These are phyloP conservation scores for Albifimbria verrucaria DNA, from an alignment of 2,329 filamentous ascomycete species.

Conservation along the genomic window DNA sequence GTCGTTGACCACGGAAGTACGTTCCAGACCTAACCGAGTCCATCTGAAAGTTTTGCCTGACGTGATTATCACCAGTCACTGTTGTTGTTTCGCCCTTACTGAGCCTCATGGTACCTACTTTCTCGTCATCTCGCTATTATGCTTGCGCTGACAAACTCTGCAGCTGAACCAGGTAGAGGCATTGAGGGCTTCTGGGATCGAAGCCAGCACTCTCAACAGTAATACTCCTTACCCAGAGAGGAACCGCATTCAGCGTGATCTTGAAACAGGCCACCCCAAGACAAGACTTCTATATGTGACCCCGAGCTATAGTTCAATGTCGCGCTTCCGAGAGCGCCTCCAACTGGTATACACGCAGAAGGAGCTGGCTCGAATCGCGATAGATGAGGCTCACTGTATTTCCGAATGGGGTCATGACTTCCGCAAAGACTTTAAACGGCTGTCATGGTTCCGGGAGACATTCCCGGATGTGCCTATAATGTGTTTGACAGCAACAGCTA, in stretches of 20 bases:
- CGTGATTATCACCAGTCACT: slow-evolving; percentile 56
- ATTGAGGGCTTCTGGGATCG: slow-evolving; percentile 68
- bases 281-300: slow-evolving; percentile 89
- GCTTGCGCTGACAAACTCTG: too few relatives aligned
- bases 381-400: slow-evolving; percentile 96
- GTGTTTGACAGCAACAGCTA: slow-evolving; percentile 90
- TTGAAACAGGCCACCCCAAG: slow-evolving; percentile 81
- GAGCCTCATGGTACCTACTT: slow-evolving; percentile 71
- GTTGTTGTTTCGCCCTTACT: slow-evolving; percentile 87
- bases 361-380: slow-evolving; percentile 82
- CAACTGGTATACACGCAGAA: slow-evolving; percentile 72
- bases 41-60: slow-evolving; percentile 9
- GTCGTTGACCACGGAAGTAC: slow-evolving; percentile 81
- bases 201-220: slow-evolving; percentile 84
- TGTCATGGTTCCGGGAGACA: slow-evolving; percentile 79
- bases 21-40: slow-evolving; percentile 29
- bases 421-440: slow-evolving; percentile 82
- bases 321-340: slow-evolving; percentile 73
- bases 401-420: slow-evolving; percentile 99
- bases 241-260: slow-evolving; percentile 69
- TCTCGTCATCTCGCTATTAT: too few relatives aligned
- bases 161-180: slow-evolving; percentile 90
- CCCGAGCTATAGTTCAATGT: slow-evolving; percentile 76
- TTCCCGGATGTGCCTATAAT: slow-evolving; percentile 88
- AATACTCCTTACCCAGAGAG: slow-evolving; percentile 66